These are phyloP conservation scores for Exophiala xenobiotica DNA, from an alignment of 2,329 filamentous ascomycete species.

Conservation along the genomic window DNA sequence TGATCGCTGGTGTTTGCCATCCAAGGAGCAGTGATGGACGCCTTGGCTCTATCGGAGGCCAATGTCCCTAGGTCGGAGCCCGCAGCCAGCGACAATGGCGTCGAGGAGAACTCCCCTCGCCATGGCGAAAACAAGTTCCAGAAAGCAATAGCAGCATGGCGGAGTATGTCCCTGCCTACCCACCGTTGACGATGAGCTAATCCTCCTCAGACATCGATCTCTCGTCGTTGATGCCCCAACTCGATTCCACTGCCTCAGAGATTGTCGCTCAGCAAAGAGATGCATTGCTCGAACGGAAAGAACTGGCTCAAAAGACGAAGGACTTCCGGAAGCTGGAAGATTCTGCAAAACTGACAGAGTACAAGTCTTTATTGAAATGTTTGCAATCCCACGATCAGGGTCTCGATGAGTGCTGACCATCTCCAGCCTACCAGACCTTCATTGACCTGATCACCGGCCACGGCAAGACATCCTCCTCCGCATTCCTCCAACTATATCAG, in stretches of 20 bases:
- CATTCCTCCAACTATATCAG: constrained; percentile 90
- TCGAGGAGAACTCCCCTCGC: constrained; percentile 35
- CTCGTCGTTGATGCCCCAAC: constrained; percentile 74
- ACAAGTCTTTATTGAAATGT: constrained; percentile 89
- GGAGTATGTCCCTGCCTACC: constrained; percentile 61
- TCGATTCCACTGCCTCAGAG: constrained; percentile 93
- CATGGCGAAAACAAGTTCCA: constrained; percentile 90
- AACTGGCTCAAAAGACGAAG: constrained; percentile 98
- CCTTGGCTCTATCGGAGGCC: constrained; percentile 43
- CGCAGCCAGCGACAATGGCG: constrained; percentile 31
- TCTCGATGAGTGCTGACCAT: constrained; percentile 8
- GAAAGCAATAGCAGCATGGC: constrained; percentile 91
- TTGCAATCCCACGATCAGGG: not conserved
- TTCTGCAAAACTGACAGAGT: constrained; percentile 76
- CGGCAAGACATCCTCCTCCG: constrained; percentile 88
- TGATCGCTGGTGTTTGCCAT: not conserved
- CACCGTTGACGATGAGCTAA: constrained; percentile 8
- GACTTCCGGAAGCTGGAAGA: constrained; percentile 95
- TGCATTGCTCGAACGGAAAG: constrained; percentile 92
- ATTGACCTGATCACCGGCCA: constrained; percentile 96
- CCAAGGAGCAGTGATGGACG: constrained; percentile 40
- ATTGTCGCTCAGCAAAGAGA: constrained; percentile 91
- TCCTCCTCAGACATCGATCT: constrained; percentile 74
- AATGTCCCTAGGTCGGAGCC: constrained; percentile 36
- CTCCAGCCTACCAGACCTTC: constrained; percentile 86